phyloP scores from a whole-genome alignment of 805 yeast genomes.

The Cyberlindnera amylophila region DNA sequence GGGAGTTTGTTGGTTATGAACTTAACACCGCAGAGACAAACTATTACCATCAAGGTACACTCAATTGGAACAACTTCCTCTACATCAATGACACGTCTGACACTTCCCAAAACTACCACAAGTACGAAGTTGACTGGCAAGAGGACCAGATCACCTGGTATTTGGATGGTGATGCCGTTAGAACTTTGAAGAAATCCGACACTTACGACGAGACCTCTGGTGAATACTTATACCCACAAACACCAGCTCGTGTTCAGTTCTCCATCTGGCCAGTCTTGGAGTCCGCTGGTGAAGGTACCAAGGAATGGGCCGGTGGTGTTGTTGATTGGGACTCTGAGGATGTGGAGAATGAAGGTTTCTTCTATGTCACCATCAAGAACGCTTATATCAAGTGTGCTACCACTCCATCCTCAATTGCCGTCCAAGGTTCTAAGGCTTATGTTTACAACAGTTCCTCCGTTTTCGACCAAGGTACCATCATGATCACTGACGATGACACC shows the following conservation, averaged over 20 bases:
- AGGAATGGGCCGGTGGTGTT: slow-evolving; percentile 85
- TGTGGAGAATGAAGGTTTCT: slow-evolving; percentile 70
- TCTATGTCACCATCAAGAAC: slow-evolving; percentile 60
- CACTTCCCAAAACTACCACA: slow-evolving; percentile 69
- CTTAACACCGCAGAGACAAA: slow-evolving; percentile 69
- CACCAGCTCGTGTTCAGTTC: slow-evolving; percentile 69
- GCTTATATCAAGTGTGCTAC: slow-evolving; percentile 66
- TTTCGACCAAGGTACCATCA: slow-evolving; percentile 45
- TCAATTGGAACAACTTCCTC: slow-evolving; percentile 59
- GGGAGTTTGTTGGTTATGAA: slow-evolving; percentile 77
- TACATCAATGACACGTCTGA: slow-evolving; percentile 36
- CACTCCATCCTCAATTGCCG: slow-evolving; percentile 50
- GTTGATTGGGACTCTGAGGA: slow-evolving; percentile 81
- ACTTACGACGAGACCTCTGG: slow-evolving; percentile 66
- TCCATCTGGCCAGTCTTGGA: slow-evolving; percentile 79
- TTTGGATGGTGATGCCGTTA: slow-evolving; percentile 62
- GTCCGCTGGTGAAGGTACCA: slow-evolving; percentile 55
- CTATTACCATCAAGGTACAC: slow-evolving; percentile 71
- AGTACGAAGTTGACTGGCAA: slow-evolving; percentile 77
- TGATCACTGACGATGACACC: slow-evolving; percentile 60
- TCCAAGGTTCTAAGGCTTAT: slow-evolving; percentile 48
- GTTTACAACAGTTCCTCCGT: slow-evolving; percentile 47
- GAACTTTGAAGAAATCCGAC: slow-evolving; percentile 58
- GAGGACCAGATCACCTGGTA: slow-evolving; percentile 70
- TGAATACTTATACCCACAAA: slow-evolving; percentile 59